Percentiles rank a stretch among this genome's conserved stretches.
Conservation (phyloP, 176 grass and related monocot species). For the Carex kokanica region DNA sequence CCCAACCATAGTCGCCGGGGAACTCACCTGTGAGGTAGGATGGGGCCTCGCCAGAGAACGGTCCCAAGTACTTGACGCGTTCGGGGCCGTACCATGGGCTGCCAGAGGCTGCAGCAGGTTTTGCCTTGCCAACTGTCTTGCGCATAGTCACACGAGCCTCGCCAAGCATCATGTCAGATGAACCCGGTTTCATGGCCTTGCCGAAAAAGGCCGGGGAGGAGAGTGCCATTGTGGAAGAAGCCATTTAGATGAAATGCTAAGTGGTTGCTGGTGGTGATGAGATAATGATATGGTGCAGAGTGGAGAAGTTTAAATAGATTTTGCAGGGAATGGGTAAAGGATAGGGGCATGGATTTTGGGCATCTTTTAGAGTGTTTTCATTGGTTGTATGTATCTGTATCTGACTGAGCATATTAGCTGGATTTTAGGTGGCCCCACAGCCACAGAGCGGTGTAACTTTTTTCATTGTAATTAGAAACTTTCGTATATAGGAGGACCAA, state of each 20-base stretch:
- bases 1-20: slow-evolving; percentile 58
- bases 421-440: background rate
- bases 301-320: slow-evolving; percentile 8
- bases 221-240: slow-evolving; percentile 45
- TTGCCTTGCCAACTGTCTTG: slow-evolving; percentile 36
- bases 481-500: too few species aligned
- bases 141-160: slow-evolving; percentile 57
- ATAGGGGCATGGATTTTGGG: slow-evolving; percentile 14
- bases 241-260: slow-evolving; percentile 35
- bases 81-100: slow-evolving; percentile 57
- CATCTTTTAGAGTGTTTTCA: background rate
- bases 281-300: slow-evolving; percentile 8
- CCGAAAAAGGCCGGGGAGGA: slow-evolving; percentile 35
- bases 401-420: background rate
- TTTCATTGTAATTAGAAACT: too few species aligned
- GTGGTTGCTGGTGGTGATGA: background rate
- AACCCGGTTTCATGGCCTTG: background rate
- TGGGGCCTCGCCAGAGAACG: slow-evolving; percentile 45
- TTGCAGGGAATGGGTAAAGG: background rate
- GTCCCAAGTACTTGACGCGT: slow-evolving; percentile 45
- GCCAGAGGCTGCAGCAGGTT: slow-evolving; percentile 18
- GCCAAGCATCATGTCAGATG: slow-evolving; percentile 31
- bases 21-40: slow-evolving; percentile 55
- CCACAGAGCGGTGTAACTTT: too few species aligned
- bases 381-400: slow-evolving; percentile 6